Base-by-base conservation (phyloP, 306 rosid genomes). In the Quercus parvula region DNA sequence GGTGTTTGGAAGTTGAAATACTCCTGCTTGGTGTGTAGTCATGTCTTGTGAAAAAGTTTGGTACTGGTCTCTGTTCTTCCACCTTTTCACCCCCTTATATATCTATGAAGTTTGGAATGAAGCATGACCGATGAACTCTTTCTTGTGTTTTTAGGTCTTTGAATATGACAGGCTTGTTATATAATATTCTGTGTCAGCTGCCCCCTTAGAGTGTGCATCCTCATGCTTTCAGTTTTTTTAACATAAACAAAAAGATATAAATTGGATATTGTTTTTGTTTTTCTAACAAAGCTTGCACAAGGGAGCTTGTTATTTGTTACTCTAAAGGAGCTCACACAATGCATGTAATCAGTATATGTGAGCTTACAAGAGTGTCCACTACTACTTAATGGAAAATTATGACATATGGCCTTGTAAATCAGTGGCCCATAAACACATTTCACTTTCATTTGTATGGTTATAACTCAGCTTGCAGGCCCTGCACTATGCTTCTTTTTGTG, bases 1-100 rank as follows among this genome's bases (percentile, higher is more conserved):
- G 75, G 75, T 19, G 38, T 77, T 76, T 38, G 70, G 14, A 15
- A 71, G 75, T 49, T 56, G 76, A 74, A 58, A 15, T 46, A 24
- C 76, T 57, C 76, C 56, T 25, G 56, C 49, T 74, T 74, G 54
- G 12, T 41, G 4, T 55, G 75, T 27, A 67, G 38, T 72, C 69
- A 46, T 46, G 55, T 55, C 22, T 64, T 51, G 57, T 73, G 72
- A 10, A 25, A 54, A 33, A 79, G 44, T 74, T 68, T 73, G 79
- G 19, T 44, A n/a, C 56, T 22, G 56, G 51, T 71, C 49, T 25
- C 49, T 11, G 73, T 75, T 72, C 56, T 8, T 62, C 25, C 69
- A 52, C 9, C 57, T 30, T 58, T 83, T 27, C 61, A 77, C 27
- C 58, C 30, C 76, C 3, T 56, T 51, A 17, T 38, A 55, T 77